Percentiles rank a stretch among this genome's conserved stretches.
Evolutionary conservation across 2,329 filamentous ascomycete species (phyloP).

Genomic region (Pseudocercospora ulei): DNA sequence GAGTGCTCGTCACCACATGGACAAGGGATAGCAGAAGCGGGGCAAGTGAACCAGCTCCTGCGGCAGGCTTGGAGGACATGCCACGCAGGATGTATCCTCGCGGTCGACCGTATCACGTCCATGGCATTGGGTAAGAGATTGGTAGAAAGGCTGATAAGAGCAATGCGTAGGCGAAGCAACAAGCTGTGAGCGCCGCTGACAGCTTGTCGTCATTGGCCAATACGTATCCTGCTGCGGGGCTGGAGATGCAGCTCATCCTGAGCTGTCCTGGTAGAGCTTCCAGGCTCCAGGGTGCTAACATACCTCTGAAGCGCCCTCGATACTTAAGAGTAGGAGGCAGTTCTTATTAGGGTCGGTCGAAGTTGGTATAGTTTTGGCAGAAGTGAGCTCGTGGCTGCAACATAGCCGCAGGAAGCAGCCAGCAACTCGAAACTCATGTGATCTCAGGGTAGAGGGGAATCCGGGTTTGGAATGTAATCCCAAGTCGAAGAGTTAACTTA

Average conservation of each 20-base stretch:
- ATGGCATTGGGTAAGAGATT: slow-evolving; percentile 15
- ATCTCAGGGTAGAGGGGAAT: no score
- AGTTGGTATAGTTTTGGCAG: no score
- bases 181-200: slow-evolving; percentile 5
- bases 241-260: slow-evolving; percentile 13
- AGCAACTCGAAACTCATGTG: no score
- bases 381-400: no score
- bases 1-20: slow-evolving; percentile 1
- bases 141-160: slow-evolving; percentile 20
- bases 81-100: slow-evolving; percentile 4
- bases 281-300: neutral
- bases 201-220: slow-evolving; percentile 5
- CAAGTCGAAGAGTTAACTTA: no score
- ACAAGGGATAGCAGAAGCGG: slow-evolving; percentile 1
- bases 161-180: slow-evolving; percentile 4
- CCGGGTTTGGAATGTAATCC: no score
- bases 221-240: slow-evolving; percentile 18
- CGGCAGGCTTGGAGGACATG: slow-evolving; percentile 8
- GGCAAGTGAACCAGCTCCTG: slow-evolving; percentile 4
- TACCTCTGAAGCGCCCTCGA: neutral
- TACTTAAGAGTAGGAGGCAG: slow-evolving; percentile 1
- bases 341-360: neutral
- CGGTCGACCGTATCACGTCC: slow-evolving; percentile 8
- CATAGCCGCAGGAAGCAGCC: no score
- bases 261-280: slow-evolving; percentile 5